A percentile compares a stretch with the other conserved stretches of the same genome.
Evolutionary conservation across 2,329 filamentous ascomycete species (phyloP).

Genomic region (Apiospora malaysiana): DNA sequence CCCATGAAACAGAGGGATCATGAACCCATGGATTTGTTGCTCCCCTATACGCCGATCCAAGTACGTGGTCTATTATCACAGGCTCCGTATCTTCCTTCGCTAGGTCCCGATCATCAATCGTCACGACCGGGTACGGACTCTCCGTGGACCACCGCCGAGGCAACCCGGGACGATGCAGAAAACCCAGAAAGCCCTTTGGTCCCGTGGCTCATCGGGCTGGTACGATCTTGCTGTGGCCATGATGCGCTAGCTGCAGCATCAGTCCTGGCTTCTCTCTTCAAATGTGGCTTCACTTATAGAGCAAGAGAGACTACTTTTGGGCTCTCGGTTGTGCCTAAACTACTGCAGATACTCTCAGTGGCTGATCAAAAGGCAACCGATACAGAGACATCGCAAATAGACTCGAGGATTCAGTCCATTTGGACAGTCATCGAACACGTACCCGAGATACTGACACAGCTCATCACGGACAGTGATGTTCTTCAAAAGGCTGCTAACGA

Average conservation of each 20-base stretch:
- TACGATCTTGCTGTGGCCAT: conserved; percentile 61
- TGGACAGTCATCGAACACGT: conserved; percentile 68
- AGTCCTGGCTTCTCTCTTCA: conserved; percentile 72
- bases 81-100: conserved; percentile 58
- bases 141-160: conserved; percentile 35
- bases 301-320: conserved; percentile 69
- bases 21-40: conserved; percentile 68
- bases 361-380: conserved; percentile 45
- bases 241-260: conserved; percentile 72
- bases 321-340: conserved; percentile 71
- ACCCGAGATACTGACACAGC: conserved; percentile 75
- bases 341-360: conserved; percentile 70
- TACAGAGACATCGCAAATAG: conserved; percentile 45
- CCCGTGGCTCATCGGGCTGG: conserved; percentile 73
- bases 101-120: conserved; percentile 45
- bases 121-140: conserved; percentile 34
- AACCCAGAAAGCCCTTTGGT: conserved; percentile 74
- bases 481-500: conserved; percentile 86
- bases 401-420: conserved; percentile 32
- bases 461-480: conserved; percentile 78
- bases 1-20: conserved; percentile 50
- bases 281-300: conserved; percentile 69
- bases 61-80: conserved; percentile 38
- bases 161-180: conserved; percentile 47
- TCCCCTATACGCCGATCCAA: conserved; percentile 60